Base-by-base conservation (phyloP, 495 filamentous ascomycete genomes). In the Hyaloscypha bicolor region DNA sequence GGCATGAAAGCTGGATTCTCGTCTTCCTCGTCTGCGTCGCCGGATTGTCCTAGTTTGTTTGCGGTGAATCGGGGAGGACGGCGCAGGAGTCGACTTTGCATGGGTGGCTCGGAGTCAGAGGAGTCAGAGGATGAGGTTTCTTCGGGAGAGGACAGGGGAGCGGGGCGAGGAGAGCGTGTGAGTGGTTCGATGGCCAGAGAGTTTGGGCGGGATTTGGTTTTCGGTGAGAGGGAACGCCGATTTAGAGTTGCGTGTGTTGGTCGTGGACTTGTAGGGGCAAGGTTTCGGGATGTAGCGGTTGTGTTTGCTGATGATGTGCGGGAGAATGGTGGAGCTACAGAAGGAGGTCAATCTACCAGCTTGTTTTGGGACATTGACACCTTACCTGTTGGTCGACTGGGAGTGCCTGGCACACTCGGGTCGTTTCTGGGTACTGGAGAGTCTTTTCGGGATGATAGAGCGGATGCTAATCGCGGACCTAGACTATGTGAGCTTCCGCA, bases 1-100 rank as follows among this genome's bases (percentile, higher is more conserved):
- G 93, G 93, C 3, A 95, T 82, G 72, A 94, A 96, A 0, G 91
- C 88, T 1, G 91, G 91, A 57, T 83, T 82, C 33, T 81, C 82
- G 14, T 86, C 86, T 55, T 87, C 84, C 45, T 87, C 87, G 32
- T 88, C 86, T 9, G 83, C 82, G 29, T 75, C 74, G 32, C 87
- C 76, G 69, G 79, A 70, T 72, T 76, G 66, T 61, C 76, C 72
- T 62, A 76, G 74, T 80, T 74, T 80, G 21, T 72, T 71, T 29
- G 79, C 73, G 11, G 68, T 31, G 9, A 74, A 77, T 16, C 84
- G 79, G 8, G 86, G 85, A 19, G 85, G 85, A 19, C 87, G 84
- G 4, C 81, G 82, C 70, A 88, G 86, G 62, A 83, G 82, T 56
- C 82, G 77, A 31, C 80, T 82, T 69, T 85, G 79, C n/a, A 80